Conservation (phyloP, 2,329 filamentous ascomycete species). For the Elsinoe necatrix region DNA sequence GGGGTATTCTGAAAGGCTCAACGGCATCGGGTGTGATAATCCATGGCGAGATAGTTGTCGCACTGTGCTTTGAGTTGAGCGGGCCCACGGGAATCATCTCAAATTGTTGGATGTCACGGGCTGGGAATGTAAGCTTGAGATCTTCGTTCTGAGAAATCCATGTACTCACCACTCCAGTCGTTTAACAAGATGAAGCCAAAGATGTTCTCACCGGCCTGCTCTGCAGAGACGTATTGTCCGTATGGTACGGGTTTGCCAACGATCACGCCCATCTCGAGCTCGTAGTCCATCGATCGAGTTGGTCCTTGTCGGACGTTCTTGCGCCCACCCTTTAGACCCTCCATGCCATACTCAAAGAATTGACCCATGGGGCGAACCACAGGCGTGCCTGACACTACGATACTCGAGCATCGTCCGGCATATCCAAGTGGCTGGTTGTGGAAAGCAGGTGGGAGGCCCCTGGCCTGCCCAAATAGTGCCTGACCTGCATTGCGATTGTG, state of each 20-base stretch:
- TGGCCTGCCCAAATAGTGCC: constrained; percentile 32
- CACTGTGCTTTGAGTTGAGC: constrained; percentile 53
- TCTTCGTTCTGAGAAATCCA: background rate
- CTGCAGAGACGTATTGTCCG: constrained; percentile 34
- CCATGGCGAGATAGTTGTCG: constrained; percentile 54
- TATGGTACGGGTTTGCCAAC: constrained; percentile 35
- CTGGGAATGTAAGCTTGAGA: constrained; percentile 23
- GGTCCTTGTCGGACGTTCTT: constrained; percentile 42
- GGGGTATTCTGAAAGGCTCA: constrained; percentile 27
- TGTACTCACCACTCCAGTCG: constrained; percentile 46
- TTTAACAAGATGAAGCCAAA: constrained; percentile 57
- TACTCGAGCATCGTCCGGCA: constrained; percentile 46
- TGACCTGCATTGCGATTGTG: constrained; percentile 45
- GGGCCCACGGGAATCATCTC: constrained; percentile 56
- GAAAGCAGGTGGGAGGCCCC: constrained; percentile 38
- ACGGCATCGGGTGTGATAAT: constrained; percentile 53
- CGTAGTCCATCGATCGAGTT: constrained; percentile 38
- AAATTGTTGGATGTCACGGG: constrained; percentile 53
- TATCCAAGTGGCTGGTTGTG: constrained; percentile 45
- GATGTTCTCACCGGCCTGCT: constrained; percentile 45
- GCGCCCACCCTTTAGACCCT: constrained; percentile 36
- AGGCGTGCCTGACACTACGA: constrained; percentile 42
- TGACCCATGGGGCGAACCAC: constrained; percentile 43
- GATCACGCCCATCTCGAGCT: constrained; percentile 43
- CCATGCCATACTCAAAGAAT: constrained; percentile 24